A percentile compares a stretch with the other conserved stretches of the same genome.
Evolutionary conservation across 129 eudicot genomes (phyloP).

Genomic region (Heracleum sosnowskyi): DNA sequence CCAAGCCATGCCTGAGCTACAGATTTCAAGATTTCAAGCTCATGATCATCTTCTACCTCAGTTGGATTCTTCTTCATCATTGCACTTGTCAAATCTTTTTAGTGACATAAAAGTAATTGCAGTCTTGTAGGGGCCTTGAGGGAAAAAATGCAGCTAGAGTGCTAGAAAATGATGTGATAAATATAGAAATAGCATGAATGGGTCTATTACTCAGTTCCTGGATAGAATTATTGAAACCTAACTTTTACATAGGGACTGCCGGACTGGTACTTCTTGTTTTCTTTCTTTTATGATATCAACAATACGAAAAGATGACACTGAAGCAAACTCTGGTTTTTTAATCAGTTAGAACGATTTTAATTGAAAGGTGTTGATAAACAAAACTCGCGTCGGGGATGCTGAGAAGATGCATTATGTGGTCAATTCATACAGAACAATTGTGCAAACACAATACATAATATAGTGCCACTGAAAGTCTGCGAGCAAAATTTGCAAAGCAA

Average conservation of each 20-base stretch:
- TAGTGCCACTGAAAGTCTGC: constrained; percentile 11
- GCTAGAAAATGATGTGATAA: background rate
- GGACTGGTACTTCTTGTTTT: background rate
- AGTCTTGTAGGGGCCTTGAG: background rate
- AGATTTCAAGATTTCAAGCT: constrained; percentile 41
- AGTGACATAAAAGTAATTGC: background rate
- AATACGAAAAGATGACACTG: background rate
- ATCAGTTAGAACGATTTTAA: background rate
- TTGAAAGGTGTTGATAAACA: too few relatives aligned
- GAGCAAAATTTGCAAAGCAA: background rate
- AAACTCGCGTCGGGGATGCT: background rate
- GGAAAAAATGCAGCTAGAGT: background rate
- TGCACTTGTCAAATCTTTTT: background rate
- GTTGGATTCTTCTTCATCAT: constrained; percentile 12
- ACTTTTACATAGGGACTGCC: background rate
- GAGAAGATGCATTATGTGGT: background rate
- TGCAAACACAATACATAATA: background rate
- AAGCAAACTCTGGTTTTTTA: background rate
- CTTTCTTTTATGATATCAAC: background rate
- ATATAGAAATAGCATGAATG: background rate
- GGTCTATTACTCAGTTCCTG: background rate
- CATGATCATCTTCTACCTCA: constrained; percentile 12
- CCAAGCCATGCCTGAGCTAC: constrained; percentile 61
- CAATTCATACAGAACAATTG: background rate
- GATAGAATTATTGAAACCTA: background rate